Base-by-base conservation (phyloP, 192 early-diverging fungal species). In the Coemansia sp. region DNA sequence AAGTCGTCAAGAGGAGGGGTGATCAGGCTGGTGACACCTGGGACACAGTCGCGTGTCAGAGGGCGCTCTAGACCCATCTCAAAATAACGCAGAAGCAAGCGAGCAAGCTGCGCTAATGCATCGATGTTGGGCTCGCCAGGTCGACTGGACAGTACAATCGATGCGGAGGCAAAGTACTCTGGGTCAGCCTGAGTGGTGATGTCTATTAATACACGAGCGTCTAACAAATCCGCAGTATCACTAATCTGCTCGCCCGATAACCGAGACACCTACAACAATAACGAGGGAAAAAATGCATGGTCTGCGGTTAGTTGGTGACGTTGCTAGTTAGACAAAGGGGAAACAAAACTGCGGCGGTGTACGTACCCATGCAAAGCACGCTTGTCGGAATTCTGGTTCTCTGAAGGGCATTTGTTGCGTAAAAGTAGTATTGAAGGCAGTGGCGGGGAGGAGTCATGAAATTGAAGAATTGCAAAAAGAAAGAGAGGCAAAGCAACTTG, bases 91-190 rank as follows among this genome's bases (percentile, higher is more conserved):
- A 82, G 55, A 3, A 82, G 69, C 35, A 76, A 39, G 1, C 79
- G 79, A 4, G 79, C 79, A 27, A 82, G 58, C 74, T 82, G 79
- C 1, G 79, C 79, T 9, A 82, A 44, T 3, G 70, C 79, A 34
- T 81, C 78, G 3, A 81, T 56, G 43, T 81, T 81, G 43, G 73
- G 70, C 50, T 74, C 68, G 5, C 67, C 70, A 5, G 30, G 45
- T 0, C 20, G 60, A 18, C 67, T 66, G 12, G 74, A 44, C 15
- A 82, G 67, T 50, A 76, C 79, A n/a, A 82, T 64, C 18, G 79
- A 82, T 1, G 79, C 79, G 4, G 79, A 45, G 27, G 67, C 64
- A 70, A 82, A 82, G 62, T 76, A 76, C 4, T 82, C 79, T 3
- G 79, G 79, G 70, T 82, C 79, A 1, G 79, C 63, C 29, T 64